Evolutionary conservation across 1,139 yeast genomes (phyloP), one percentile per base, ranked within the genome.

Genomic region (Pichia sp.): DNA sequence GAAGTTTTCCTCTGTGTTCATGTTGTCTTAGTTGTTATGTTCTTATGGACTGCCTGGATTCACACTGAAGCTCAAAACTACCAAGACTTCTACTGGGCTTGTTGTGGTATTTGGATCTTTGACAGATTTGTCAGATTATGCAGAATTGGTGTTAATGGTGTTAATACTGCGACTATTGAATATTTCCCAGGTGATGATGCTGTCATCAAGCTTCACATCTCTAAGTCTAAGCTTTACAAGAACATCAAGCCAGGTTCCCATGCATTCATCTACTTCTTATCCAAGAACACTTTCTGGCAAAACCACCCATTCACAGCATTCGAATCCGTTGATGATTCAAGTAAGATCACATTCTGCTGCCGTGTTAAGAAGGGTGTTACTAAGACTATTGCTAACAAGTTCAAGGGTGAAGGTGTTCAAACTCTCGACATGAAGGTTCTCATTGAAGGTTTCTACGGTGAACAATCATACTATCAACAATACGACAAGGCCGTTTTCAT

Each of bases 1-100:
- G 96, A 88, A 59, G 37, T 77, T 11, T 89, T 89, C 63, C 61
- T 85, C 19, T 58, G 70, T 21, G 40, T 69, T 17, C 96, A 88
- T 63, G 72, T 85, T 37, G 42, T 77, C 2, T 60, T 86, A 43
- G 91, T 82, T 1, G 69, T 72, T 1, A 53, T 78, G 22, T 81
- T 83, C 57, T 59, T 85, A 31, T 73, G 73, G 53, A 82, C 82
- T 27, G 73, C 80, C 15, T 86, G 81, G 79, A 65, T 68, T 42
- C 96, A 89, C 59, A 68, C 75, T 38, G 65, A 63, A 21, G 63
- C 66, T 9, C 66, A 72, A 34, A 77, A 72, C 0, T 79, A 73
- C 62, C 66, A 69, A 41, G 67, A 72, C 38, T 79, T 72, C 68
- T 69, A 71, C 54, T 69, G 69, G 56, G 75, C 83, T n/a, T 72